A percentile compares a stretch with the other conserved stretches of the same genome.
Conservation (phyloP, 1,284 basidiomycete species). For the Hymenochaete sp. region DNA sequence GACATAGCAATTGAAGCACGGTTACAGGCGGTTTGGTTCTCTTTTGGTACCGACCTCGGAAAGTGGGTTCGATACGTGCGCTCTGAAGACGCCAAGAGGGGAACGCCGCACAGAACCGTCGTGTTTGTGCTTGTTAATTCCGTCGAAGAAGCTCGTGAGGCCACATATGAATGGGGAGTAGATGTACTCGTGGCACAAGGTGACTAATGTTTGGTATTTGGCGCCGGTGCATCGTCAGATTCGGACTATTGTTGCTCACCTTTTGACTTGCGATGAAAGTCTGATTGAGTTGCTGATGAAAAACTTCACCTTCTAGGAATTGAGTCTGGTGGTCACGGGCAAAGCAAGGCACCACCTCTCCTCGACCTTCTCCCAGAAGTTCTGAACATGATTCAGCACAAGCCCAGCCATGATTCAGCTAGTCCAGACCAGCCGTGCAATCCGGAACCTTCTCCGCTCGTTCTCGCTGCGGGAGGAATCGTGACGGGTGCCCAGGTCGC, state of each 20-base stretch:
- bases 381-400: constrained; percentile 31
- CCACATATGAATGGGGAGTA: constrained; percentile 50
- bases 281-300: background rate
- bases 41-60: constrained; percentile 52
- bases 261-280: background rate
- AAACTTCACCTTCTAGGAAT: constrained; percentile 37
- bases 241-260: too few relatives aligned
- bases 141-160: constrained; percentile 46
- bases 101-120: constrained; percentile 35
- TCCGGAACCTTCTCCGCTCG: constrained; percentile 30
- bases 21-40: constrained; percentile 64
- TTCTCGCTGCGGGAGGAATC: constrained; percentile 54
- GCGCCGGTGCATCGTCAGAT: background rate
- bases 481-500: constrained; percentile 54
- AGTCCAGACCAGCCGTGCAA: background rate
- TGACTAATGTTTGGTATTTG: constrained; percentile 27
- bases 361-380: constrained; percentile 52
- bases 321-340: constrained; percentile 71
- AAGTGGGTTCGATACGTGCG: constrained; percentile 56
- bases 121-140: constrained; percentile 59
- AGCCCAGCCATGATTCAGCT: too few relatives aligned
- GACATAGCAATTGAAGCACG: constrained; percentile 42
- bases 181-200: constrained; percentile 76
- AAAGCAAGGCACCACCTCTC: constrained; percentile 44
- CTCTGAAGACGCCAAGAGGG: constrained; percentile 35